Evolutionary conservation across 1,284 basidiomycete genomes (phyloP), one percentile per base, ranked within the genome.

Genomic region (Boletellus deceptivus): DNA sequence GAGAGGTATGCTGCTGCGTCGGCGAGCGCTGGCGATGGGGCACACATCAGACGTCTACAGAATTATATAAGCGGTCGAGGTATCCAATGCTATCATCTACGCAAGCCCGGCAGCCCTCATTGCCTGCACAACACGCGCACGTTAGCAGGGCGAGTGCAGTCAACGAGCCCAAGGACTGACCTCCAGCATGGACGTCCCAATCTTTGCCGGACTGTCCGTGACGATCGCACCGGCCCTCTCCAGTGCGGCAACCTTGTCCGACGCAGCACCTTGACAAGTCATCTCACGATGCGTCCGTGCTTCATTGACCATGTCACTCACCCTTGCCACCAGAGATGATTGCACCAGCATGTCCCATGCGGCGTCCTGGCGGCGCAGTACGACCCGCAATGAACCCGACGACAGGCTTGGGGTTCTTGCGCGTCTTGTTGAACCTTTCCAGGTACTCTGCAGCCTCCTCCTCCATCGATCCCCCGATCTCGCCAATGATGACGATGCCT

Each of bases 391-490:
- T 98, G 74, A 99, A 99, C 48, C 90, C 91, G 52, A 99, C 93
- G 39, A 99, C 93, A 49, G 97, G 97, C 74, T 99, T 99, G 57
- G 92, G 92, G 63, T 89, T 80, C 55, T 75, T 73, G 39, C 90
- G 82, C 39, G 89, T 92, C 73, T 92, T 90, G 82, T 99, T 99
- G 79, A 93, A 89, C 71, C 84, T 79, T 69, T 91, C 88, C 51
- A 99, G 78, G 74, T 95, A 97, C 64, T 95, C 97, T 4, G 97
- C 97, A 16, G 97, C 97, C 61, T 99, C 96, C 71, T 99, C 97
- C 75, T 99, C 97, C 95, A 98, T 99, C 17, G 90, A 89, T 25
- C 97, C 97, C 62, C 97, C 97, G 64, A 99, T 99, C 74, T 99
- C 97, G 60, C 97, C 97, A 64, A 99, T 99, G 60, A 99, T 78